phyloP scores from a whole-genome alignment of 495 filamentous ascomycete species.

The Parmelia sp. region DNA sequence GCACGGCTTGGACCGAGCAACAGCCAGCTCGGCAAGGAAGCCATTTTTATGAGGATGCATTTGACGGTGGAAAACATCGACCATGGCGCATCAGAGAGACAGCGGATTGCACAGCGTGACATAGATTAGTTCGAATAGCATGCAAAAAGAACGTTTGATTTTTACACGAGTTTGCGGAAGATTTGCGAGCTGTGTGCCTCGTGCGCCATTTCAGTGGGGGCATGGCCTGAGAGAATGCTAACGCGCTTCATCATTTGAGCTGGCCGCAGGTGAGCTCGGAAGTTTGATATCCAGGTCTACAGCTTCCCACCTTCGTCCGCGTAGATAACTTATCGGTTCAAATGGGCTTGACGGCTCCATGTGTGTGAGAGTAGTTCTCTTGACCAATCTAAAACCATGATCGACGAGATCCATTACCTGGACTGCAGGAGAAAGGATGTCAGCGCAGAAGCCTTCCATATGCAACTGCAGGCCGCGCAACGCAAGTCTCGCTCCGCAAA shows the following conservation, averaged over 20 bases:
- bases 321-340: no score
- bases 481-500: no score
- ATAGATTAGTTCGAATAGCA: neutral
- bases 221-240: neutral
- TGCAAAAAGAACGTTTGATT: neutral
- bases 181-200: neutral
- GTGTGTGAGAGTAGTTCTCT: no score
- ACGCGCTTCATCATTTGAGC: no score
- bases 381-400: no score
- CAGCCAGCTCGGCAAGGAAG: neutral
- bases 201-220: neutral
- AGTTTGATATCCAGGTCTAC: no score
- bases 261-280: no score
- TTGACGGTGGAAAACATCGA: neutral
- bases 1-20: neutral
- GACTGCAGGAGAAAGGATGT: neutral
- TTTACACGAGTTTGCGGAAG: neutral
- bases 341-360: neutral
- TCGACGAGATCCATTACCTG: neutral
- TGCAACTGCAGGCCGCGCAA: neutral
- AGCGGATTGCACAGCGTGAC: neutral
- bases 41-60: neutral
- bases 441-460: no score
- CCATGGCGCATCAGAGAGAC: neutral
- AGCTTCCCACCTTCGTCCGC: no score